Percentiles rank a stretch among this genome's conserved stretches.
Evolutionary conservation across 352 stramenopile species (phyloP).

Genomic region (Pythium vanterpoolii): DNA sequence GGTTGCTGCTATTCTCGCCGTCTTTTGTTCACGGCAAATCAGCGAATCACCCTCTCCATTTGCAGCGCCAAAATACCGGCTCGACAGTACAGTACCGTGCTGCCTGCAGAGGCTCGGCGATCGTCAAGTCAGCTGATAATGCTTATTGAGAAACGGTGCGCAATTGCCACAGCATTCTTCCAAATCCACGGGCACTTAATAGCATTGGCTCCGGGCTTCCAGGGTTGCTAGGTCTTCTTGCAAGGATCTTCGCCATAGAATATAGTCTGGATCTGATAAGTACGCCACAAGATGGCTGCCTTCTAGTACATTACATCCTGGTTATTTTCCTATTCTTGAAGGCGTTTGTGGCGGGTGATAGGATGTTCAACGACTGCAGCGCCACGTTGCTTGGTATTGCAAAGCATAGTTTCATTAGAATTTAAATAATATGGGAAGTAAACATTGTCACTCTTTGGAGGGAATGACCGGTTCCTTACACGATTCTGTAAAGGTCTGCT

Average conservation of each 20-base stretch:
- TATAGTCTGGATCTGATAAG: background rate
- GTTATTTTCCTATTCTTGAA: background rate
- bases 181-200: no score
- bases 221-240: no score
- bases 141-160: no score
- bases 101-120: conserved; percentile 4
- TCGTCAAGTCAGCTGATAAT: no score
- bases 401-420: background rate
- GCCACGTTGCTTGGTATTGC: background rate
- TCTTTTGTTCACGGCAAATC: no score
- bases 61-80: no score
- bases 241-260: no score
- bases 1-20: no score
- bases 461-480: background rate
- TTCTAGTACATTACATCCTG: background rate
- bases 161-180: no score
- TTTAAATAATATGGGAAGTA: background rate
- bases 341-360: background rate
- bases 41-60: no score
- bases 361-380: background rate
- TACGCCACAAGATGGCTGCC: background rate
- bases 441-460: background rate
- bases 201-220: no score
- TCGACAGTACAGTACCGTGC: conserved; percentile 6
- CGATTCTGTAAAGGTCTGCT: background rate